Base-by-base conservation (phyloP, 306 rosid genomes). In the Luffa aegyptiaca region DNA sequence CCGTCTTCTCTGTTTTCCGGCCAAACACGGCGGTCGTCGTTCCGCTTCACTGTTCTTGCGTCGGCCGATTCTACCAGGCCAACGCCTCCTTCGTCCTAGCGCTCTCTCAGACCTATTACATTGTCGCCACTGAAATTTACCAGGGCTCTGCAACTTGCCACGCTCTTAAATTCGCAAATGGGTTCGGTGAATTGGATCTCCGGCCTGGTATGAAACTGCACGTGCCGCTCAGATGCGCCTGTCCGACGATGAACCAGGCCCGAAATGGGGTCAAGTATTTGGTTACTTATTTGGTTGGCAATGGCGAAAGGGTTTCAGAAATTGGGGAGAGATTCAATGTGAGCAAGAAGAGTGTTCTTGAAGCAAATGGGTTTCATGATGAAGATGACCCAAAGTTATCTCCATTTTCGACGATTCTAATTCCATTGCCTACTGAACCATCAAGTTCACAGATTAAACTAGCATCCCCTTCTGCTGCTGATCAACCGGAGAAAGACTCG, bases 191-290 rank as follows among this genome's bases (percentile, higher is more conserved):
- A 11, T 11, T 70, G 5, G 63, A 80, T 39, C 81, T 93, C 75
- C 21, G 0, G 1, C 76, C 85, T 4, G 86, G 90, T 33, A 20
- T 84, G 82, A 66, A 75, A 53, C 52, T 93, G 80, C 70, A 79
- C n/a, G 96, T 91, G 26, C 90, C 93, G 6, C 93, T 93, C 18
- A 82, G 90, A 56, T 93, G 96, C 66, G 92, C 97, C 80, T 91
- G 96, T 83, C 92, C 96, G 6, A 85, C 93, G 0, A 33, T 10
- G 76, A 74, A 84, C 62, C 91, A 88, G 73, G 39, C 61, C 17
- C 59, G n/a, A 14, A 79, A 65, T n/a, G 91, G 97, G 12, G 82
- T 78, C 55, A 82, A 76, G 80, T 88, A 78, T 81, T 80, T 91
- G 20, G 74, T 89, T 18, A 88, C 93, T 10, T 93, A 85, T 79